Evolutionary conservation across 805 yeast genomes (phyloP), one percentile per base, ranked within the genome.

Genomic region (Nakazawaea pomicola): DNA sequence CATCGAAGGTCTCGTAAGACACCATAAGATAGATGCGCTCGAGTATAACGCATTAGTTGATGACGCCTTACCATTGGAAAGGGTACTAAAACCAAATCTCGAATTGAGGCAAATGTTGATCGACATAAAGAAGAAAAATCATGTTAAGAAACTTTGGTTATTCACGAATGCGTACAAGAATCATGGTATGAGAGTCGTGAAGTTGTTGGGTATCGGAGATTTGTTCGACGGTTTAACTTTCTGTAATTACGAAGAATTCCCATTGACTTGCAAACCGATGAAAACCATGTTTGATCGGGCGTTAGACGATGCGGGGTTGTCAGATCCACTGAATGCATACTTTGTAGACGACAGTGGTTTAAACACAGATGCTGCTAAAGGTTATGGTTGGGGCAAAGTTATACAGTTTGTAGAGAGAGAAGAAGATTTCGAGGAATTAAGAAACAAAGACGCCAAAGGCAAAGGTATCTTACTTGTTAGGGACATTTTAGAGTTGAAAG

Each of bases 141-240:
- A 78, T 47, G 78, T 82, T 43, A 82, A 80, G 52, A 71, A 80
- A 54, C 65, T 91, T 48, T 91, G 99, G 99, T 71, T 93, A 33
- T 84, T 88, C 54, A 91, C 99, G 4, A 91, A 91, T 58, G 98
- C 99, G 1, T 91, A 91, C 64, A 80, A 82, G 56, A 88, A 78
- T 54, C 99, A 91, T 61, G 99, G 91, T 0, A 53, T 80, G 33
- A 70, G 97, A 37, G 95, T 88, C 23, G 70, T 89, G 15, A 72
- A 79, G 32, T 67, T 91, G 36, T 66, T 91, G 36, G 97, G 96
- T 2, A 59, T 91, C 21, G 97, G 91, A n/a, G 96, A 90, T 57
- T 57, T 88, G 41, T 90, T 93, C 57, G 98, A 91, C 49, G 99
- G 99, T 0, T 72, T 93, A 50, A 88, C 97, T 1, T 91, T 67